Evolutionary conservation across 202 grass and related monocot species (phyloP), one percentile per base, ranked within the genome.

Genomic region (Zoysia matrella): DNA sequence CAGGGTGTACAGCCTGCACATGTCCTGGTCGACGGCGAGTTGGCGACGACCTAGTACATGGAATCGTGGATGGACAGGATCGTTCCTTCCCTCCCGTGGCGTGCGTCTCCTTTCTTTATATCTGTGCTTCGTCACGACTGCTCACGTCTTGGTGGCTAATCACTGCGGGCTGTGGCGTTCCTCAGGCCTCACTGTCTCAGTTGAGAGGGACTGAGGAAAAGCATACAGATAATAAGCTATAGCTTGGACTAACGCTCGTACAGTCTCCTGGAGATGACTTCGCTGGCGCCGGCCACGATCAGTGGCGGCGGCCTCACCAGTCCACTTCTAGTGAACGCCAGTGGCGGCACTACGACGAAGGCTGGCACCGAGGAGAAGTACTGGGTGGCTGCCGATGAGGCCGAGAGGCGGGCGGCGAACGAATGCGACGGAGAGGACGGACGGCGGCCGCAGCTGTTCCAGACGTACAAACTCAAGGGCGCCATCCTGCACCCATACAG

Each of bases 321-420:
- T 44, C 81, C 81, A 6, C 76, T 88, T 52, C 76, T 88, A 7
- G 71, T 8, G 42, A 75, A 65, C 64, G 45, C 53, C 8, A 57
- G 45, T 18, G 18, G 61, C 2, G 62, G 11, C 46, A 15, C 39
- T 1, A 6, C 36, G 44, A 88, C 36, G 63, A 84, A 80, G 43
- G 70, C 43, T 3, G 47, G 10, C 6, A 15, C 14, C 22, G 75
- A 65, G 71, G 81, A 65, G 48, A 80, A 50, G 81, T 8, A 76
- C 76, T 88, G 86, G 86, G 81, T 64, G 76, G 76, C 86, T 4
- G 50, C 86, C 8, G 86, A 88, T 56, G 84, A 84, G 76, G 56
- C 51, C 4, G 48, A 75, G 56, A 3, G 76, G 11, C 56, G 55
- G 4, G 86, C 71, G 5, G 81, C 76, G 3, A 80, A 74, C 11